Conservation (phyloP, 2,329 filamentous ascomycete species). For the Cadophora luteo-olivacea region DNA sequence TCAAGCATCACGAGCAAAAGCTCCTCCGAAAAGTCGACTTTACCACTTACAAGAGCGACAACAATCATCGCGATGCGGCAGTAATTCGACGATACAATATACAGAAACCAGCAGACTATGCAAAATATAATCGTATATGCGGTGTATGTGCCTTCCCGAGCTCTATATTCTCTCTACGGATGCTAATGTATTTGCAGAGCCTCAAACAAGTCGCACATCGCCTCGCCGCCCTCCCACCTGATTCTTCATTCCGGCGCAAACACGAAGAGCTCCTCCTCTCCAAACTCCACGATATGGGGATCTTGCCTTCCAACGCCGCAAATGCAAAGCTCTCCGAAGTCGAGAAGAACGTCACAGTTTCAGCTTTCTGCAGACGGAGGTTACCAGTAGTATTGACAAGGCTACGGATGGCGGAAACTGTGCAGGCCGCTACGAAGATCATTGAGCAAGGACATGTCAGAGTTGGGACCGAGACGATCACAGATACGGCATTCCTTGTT, state of each 20-base stretch:
- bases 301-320: conserved; percentile 72
- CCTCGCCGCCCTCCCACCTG: conserved; percentile 80
- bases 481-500: conserved; percentile 88
- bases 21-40: conserved; percentile 93
- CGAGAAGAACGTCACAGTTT: conserved; percentile 88
- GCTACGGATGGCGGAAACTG: conserved; percentile 88
- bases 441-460: conserved; percentile 95
- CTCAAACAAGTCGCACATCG: conserved; percentile 89
- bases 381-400: conserved; percentile 92
- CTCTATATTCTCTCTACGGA: neutral
- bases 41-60: conserved; percentile 89
- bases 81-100: conserved; percentile 89
- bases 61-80: conserved; percentile 80
- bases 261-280: conserved; percentile 87
- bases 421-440: conserved; percentile 83
- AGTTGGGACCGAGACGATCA: conserved; percentile 88
- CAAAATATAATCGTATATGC: conserved; percentile 69
- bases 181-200: conserved; percentile 57
- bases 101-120: conserved; percentile 87
- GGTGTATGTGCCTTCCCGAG: conserved; percentile 58
- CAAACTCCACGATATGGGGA: conserved; percentile 92
- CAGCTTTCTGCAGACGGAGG: conserved; percentile 82
- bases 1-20: conserved; percentile 97
- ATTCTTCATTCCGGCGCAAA: conserved; percentile 79
- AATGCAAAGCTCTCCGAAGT: conserved; percentile 79